phyloP scores from a whole-genome alignment of 768 basidiomycete species.

The Phaeotremella skinneri region DNA sequence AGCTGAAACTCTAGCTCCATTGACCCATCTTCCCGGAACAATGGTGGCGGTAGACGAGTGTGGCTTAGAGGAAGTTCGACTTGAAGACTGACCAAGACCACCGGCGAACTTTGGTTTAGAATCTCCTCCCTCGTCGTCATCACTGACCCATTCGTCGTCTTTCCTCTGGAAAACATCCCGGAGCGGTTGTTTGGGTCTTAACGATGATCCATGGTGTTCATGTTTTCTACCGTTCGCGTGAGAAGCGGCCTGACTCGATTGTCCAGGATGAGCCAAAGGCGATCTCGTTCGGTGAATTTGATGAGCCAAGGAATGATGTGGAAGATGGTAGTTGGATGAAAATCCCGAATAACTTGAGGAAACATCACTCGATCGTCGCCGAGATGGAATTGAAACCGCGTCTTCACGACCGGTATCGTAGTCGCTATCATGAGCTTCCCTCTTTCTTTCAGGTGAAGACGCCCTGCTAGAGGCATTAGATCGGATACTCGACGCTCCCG shows the following conservation, averaged over 20 bases:
- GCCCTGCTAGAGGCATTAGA: conserved; percentile 74
- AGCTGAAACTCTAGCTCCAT: not conserved
- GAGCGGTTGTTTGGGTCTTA: conserved; percentile 33
- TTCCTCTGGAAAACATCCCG: conserved; percentile 51
- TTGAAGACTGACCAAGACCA: conserved; percentile 46
- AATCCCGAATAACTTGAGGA: conserved; percentile 38
- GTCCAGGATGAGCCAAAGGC: conserved; percentile 54
- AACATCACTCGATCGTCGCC: conserved; percentile 57
- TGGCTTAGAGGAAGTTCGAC: not conserved
- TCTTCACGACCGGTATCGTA: conserved; percentile 39
- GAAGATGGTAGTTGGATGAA: conserved; percentile 63
- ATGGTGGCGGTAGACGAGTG: not conserved
- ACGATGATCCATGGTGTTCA: conserved; percentile 65
- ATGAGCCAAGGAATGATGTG: conserved; percentile 53
- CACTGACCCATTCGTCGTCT: conserved; percentile 51
- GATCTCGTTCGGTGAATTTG: conserved; percentile 68
- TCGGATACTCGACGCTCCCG: conserved; percentile 71
- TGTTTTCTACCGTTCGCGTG: conserved; percentile 62
- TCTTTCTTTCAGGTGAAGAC: conserved; percentile 59
- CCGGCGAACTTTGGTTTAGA: conserved; percentile 34
- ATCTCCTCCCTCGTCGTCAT: conserved; percentile 43
- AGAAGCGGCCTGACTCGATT: conserved; percentile 49
- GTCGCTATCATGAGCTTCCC: conserved; percentile 47
- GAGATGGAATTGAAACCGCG: conserved; percentile 56
- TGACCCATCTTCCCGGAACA: not conserved